Conservation (phyloP, 306 rosid genomes). For the Prunus persica region DNA sequence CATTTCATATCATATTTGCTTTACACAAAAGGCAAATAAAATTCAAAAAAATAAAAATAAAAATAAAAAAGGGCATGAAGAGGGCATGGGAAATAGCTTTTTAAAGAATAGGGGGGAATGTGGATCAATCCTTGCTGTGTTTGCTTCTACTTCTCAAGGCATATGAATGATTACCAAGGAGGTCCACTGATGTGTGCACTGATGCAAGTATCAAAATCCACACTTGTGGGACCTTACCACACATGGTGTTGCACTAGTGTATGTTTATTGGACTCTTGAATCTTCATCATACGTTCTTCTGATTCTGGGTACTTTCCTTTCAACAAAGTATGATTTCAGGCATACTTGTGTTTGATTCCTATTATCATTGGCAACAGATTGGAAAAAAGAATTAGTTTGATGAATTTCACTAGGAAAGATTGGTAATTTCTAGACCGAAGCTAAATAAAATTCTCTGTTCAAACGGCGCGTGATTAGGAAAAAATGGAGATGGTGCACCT, state of each 20-base stretch:
- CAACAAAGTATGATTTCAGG: constrained; percentile 37
- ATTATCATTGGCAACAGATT: constrained; percentile 27
- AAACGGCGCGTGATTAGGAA: not conserved
- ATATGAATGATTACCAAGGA: constrained; percentile 47
- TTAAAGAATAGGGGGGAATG: constrained; percentile 22
- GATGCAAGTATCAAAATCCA: constrained; percentile 24
- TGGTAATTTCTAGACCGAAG: constrained; percentile 1
- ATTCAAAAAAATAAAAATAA: not conserved
- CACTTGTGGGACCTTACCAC: constrained; percentile 45
- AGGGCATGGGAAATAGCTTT: constrained; percentile 22
- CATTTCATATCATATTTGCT: constrained; percentile 26
- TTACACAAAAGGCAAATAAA: constrained; percentile 35
- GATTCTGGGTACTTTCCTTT: constrained; percentile 37
- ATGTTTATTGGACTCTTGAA: constrained; percentile 28
- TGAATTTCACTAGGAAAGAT: not conserved
- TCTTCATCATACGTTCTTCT: constrained; percentile 43
- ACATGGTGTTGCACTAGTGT: constrained; percentile 36
- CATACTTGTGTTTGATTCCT: constrained; percentile 25
- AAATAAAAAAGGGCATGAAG: constrained; percentile 8
- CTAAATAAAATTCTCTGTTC: not conserved
- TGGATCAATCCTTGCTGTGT: constrained; percentile 47
- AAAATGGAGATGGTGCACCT: not conserved
- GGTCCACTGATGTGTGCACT: constrained; percentile 41
- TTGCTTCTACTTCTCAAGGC: constrained; percentile 47
- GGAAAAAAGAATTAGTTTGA: not conserved